phyloP scores from a whole-genome alignment of 23 red algal species.

The Rhodosorus marinus region DNA sequence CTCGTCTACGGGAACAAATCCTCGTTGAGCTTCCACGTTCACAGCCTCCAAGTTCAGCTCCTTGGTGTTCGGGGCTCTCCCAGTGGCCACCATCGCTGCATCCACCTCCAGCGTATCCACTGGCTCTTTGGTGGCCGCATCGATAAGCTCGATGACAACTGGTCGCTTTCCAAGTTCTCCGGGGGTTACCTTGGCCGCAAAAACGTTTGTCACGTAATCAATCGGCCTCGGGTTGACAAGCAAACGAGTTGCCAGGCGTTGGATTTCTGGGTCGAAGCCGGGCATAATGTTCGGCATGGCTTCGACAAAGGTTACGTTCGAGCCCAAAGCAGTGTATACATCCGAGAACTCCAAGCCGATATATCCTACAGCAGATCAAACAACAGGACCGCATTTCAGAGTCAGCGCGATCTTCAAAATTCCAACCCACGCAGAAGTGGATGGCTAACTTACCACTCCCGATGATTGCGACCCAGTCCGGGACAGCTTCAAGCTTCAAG shows the following conservation, averaged over 20 bases:
- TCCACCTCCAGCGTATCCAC: conserved; percentile 66
- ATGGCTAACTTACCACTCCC: too few species aligned
- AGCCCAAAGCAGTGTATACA: conserved; percentile 89
- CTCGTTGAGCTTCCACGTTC: conserved; percentile 39
- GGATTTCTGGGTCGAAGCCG: conserved; percentile 89
- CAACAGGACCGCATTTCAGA: too few species aligned
- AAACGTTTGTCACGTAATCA: conserved; percentile 80
- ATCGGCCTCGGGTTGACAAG: conserved; percentile 70
- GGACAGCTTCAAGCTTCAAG: conserved; percentile 85
- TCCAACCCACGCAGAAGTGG: too few species aligned
- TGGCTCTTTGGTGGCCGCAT: conserved; percentile 38
- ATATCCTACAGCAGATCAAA: too few species aligned
- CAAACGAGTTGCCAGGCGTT: conserved; percentile 61
- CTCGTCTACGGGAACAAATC: conserved; percentile 94
- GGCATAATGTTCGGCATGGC: conserved; percentile 96
- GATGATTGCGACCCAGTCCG: conserved; percentile 94
- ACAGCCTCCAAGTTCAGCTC: conserved; percentile 55
- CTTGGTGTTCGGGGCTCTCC: conserved; percentile 65
- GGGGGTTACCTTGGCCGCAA: conserved; percentile 84
- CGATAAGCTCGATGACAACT: conserved; percentile 70
- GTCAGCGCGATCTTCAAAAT: too few species aligned
- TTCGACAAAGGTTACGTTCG: conserved; percentile 96
- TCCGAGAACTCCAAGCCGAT: conserved; percentile 97
- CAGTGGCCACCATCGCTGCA: conserved; percentile 85
- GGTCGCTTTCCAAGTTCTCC: conserved; percentile 49